A percentile compares a stretch with the other conserved stretches of the same genome.
These are phyloP conservation scores for Agarophyton chilense DNA, from an alignment of 23 red algal species.

Conservation along the genomic window DNA sequence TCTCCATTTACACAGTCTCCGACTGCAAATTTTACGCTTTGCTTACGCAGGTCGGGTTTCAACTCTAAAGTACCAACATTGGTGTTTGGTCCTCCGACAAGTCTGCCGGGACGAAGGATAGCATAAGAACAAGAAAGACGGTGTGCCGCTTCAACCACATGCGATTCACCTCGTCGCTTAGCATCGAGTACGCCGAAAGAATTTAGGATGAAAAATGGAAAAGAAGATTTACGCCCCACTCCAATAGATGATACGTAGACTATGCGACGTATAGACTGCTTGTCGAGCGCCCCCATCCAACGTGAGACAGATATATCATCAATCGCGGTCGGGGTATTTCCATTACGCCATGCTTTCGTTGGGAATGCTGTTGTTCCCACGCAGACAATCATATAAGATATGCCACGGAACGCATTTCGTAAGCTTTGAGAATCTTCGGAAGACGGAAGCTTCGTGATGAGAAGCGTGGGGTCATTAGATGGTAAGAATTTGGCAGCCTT, in stretches of 20 bases:
- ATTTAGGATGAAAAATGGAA: constrained; percentile 76
- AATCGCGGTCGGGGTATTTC: constrained; percentile 55
- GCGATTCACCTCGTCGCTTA: constrained; percentile 53
- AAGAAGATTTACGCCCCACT: background rate
- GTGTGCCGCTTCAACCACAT: constrained; percentile 37
- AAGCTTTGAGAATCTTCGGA: background rate
- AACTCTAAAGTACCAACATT: constrained; percentile 53
- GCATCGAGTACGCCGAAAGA: constrained; percentile 77
- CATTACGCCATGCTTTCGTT: constrained; percentile 54
- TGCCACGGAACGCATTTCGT: constrained; percentile 22
- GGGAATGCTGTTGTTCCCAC: constrained; percentile 79
- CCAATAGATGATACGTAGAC: constrained; percentile 62
- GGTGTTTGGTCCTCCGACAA: constrained; percentile 62
- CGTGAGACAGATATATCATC: constrained; percentile 40
- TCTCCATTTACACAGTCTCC: constrained; percentile 53
- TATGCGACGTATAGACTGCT: constrained; percentile 34
- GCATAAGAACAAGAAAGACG: constrained; percentile 7
- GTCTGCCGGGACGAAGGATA: constrained; percentile 55
- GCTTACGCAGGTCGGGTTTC: background rate
- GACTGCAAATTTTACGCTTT: background rate
- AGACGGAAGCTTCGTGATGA: constrained; percentile 6
- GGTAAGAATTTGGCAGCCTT: constrained; percentile 13
- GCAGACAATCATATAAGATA: constrained; percentile 47
- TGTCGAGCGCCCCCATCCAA: constrained; percentile 24
- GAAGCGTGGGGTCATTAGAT: background rate